Evolutionary conservation across 345 rosid genomes (phyloP).

Genomic region (Atalantia buxifolia): DNA sequence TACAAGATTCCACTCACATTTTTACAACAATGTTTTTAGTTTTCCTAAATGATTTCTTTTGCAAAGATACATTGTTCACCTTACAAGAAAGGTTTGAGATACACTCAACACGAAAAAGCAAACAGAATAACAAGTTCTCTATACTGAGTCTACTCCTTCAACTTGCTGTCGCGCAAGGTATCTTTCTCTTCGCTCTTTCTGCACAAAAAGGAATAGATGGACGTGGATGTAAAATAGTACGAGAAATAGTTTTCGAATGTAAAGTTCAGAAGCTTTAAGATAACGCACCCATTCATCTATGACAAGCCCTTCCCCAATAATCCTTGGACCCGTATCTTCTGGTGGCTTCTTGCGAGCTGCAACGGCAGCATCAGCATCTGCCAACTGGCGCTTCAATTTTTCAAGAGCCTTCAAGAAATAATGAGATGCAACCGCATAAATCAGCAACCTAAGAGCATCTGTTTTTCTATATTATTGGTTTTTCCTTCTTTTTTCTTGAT

Average conservation of each 20-base stretch:
- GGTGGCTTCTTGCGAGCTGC: conserved; percentile 83
- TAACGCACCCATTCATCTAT: conserved; percentile 97
- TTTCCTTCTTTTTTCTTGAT: not conserved
- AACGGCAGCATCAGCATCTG: conserved; percentile 84
- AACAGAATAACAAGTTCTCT: conserved; percentile 16
- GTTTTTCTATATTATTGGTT: not conserved
- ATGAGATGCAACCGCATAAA: not conserved
- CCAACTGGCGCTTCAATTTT: conserved; percentile 81
- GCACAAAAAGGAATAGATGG: conserved; percentile 1
- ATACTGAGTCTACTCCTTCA: conserved; percentile 72
- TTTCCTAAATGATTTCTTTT: conserved; percentile 25
- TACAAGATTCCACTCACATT: conserved; percentile 23
- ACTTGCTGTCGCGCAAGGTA: conserved; percentile 90
- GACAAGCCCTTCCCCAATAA: conserved; percentile 98
- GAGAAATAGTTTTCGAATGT: not conserved
- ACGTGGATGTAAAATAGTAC: not conserved
- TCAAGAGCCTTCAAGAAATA: conserved; percentile 53
- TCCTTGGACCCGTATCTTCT: conserved; percentile 75
- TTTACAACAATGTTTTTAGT: conserved; percentile 9
- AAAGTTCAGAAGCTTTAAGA: not conserved
- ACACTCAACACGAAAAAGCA: conserved; percentile 6
- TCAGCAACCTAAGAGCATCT: not conserved
- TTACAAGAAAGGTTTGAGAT: conserved; percentile 22
- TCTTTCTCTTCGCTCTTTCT: conserved; percentile 97
- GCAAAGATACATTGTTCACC: conserved; percentile 9